Base-by-base conservation (phyloP, 1,139 yeast genomes). In the Suhomyces maxii region DNA sequence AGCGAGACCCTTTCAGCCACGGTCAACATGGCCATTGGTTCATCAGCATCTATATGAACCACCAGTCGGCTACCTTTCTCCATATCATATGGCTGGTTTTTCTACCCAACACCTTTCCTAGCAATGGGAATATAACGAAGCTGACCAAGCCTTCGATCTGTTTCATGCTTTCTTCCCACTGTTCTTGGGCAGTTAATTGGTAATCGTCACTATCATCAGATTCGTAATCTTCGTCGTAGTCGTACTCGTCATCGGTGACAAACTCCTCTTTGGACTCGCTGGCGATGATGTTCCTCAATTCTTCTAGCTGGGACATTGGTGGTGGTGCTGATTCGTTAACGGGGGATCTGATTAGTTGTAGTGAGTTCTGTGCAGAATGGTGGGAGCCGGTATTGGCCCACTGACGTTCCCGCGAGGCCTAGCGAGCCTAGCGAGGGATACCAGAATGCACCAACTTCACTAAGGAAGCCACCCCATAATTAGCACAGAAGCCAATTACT, bases 151-250 rank as follows among this genome's bases (percentile, higher is more conserved):
- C 77, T 37, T 77, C 77, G 41, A 88, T 61, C 59, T 86, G 93
- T 38, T 71, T 68, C 49, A 87, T 58, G 41, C 88, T 84, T 57
- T 85, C 91, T 45, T 87, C 93, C 95, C 95, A 87, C 56, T 87
- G 90, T 52, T 80, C 77, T 60, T 86, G 90, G 1, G 89, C 88
- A 4, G 67, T 40, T 32, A 56, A 46, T 31, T 45, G 53, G 42
- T 41, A 51, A 12, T 44, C 43, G 14, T 42, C 45, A 7, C 46
- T 47, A 23, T 40, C 33, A 39, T 49, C 49, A 12, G 42, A 39
- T 25, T 53, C 52, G 41, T 52, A 47, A 18, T 52, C 54, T 5
- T 52, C 52, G 36, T 50, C 53, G 40, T 52, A 44, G 39, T 46
- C 50, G 47, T 48, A 50, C 9, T 53, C 53, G 30, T 52, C 34